Evolutionary conservation across 2,329 filamentous ascomycete species (phyloP).

Genomic region (Cladosporium cucumerinum): DNA sequence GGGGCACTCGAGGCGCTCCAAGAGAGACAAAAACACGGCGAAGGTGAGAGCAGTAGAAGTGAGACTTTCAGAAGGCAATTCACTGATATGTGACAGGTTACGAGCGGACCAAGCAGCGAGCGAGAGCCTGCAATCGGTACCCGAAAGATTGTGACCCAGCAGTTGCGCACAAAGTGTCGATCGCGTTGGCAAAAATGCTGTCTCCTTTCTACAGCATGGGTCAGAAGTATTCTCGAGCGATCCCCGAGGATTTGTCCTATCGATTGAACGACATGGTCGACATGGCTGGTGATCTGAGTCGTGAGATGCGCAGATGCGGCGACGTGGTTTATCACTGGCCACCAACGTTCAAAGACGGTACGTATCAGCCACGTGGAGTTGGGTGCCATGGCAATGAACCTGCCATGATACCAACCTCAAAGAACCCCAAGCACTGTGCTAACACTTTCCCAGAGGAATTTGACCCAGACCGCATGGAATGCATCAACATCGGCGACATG

Average conservation of each 20-base stretch:
- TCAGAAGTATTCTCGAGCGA: neutral
- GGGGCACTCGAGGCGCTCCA: conserved; percentile 38
- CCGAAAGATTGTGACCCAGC: neutral
- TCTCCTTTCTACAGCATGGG: neutral
- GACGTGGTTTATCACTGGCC: conserved; percentile 32
- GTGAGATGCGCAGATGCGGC: conserved; percentile 23
- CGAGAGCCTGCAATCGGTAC: conserved; percentile 10
- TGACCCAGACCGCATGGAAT: conserved; percentile 30
- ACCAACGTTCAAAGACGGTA: conserved; percentile 33
- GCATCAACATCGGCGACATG: conserved; percentile 27
- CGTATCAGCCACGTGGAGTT: neutral
- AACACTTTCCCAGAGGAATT: conserved; percentile 20
- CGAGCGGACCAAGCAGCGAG: conserved; percentile 25
- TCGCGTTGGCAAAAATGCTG: neutral
- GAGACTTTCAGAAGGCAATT: conserved; percentile 10
- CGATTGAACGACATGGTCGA: conserved; percentile 22
- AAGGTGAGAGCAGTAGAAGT: conserved; percentile 32
- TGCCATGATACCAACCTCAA: neutral
- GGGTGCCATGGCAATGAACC: neutral
- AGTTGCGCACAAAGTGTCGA: neutral
- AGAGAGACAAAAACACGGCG: conserved; percentile 37
- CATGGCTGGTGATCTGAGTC: conserved; percentile 23
- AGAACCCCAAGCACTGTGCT: neutral
- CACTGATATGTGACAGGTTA: conserved; percentile 25
- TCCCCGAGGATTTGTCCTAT: neutral